Base-by-base conservation (phyloP, 768 basidiomycete genomes). In the Sporobolomyces pararoseus region DNA sequence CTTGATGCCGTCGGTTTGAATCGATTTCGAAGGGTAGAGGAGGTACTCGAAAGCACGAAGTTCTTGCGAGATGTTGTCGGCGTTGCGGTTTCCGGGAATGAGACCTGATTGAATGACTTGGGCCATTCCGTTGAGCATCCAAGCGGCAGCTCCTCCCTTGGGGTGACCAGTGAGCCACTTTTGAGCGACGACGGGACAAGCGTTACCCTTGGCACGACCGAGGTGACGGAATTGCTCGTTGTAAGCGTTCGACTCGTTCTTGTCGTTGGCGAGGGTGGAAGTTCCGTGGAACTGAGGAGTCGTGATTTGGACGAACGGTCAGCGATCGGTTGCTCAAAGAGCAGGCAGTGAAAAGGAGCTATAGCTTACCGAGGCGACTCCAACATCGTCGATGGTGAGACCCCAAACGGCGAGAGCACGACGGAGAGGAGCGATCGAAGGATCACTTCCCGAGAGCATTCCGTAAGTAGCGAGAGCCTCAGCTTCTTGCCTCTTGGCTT, bases 331-430 rank as follows among this genome's bases (percentile, higher is more conserved):
- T 3, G 62, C 65, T 61, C 54, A 42, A 44, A 32, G 25, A 35
- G 63, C 14, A 46, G n/a, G 23, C 7, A 13, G 55, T 46, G 6
- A 16, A 35, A 7, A 29, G 29, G 44, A 44, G 23, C 42, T 4
- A 3, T 21, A 66, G n/a, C 70, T 37, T 13, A 76, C 64, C 42
- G 74, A 76, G 19, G 80, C 78, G 54, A 80, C 78, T 61, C 82
- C 94, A 71, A 98, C 85, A 71, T 96, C 91, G 78, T 98, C 94
- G 17, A 90, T 89, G 16, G 85, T 90, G 73, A 99, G 83, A 70
- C 93, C 94, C 93, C 93, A 99, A 44, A 98, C 89, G 55, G 96
- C 96, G 61, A 99, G 84, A 3, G 95, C 95, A 64, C 96, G 89
- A 71, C 95, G 90, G 64, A 99, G 84, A 64, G 96, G 96, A 34